A percentile compares a stretch with the other conserved stretches of the same genome.
phyloP scores from a whole-genome alignment of 1,284 basidiomycete genomes.

The Phellinidium pouzarii region DNA sequence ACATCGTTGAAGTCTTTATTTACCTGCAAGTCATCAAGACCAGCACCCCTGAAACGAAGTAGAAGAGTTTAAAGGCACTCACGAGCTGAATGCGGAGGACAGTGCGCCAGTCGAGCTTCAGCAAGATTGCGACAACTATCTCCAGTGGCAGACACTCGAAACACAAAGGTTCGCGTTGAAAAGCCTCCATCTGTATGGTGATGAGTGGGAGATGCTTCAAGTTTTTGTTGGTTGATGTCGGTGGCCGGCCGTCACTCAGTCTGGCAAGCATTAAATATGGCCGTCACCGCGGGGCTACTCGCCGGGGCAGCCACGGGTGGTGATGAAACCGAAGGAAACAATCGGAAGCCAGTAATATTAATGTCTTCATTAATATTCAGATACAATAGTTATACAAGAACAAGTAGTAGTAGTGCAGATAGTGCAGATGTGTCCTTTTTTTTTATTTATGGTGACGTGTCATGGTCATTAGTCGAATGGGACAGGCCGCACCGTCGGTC shows the following conservation, averaged over 20 bases:
- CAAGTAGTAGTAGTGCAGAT: background rate
- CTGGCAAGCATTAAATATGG: no score
- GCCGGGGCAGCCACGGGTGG: no score
- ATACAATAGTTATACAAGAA: no score
- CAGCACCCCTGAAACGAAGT: background rate
- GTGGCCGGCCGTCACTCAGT: no score
- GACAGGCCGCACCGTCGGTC: slow-evolving; percentile 70
- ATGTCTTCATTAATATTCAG: no score
- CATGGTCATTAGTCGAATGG: slow-evolving; percentile 59
- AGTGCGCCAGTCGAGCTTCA: slow-evolving; percentile 26
- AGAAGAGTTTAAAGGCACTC: slow-evolving; percentile 14
- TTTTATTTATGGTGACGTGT: background rate
- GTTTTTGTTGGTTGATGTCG: no score
- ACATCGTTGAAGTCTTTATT: slow-evolving; percentile 35
- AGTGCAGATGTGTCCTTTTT: background rate
- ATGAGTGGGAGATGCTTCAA: background rate
- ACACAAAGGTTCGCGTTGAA: background rate
- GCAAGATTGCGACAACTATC: slow-evolving; percentile 25
- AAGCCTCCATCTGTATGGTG: background rate
- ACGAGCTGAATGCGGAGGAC: slow-evolving; percentile 38
- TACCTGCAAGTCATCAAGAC: slow-evolving; percentile 32
- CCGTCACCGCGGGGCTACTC: no score
- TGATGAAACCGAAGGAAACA: no score
- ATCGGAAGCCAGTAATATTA: no score
- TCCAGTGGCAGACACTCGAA: slow-evolving; percentile 27